These are phyloP conservation scores for Aspergillus nanangensis DNA, from an alignment of 495 filamentous ascomycete species.

Conservation along the genomic window DNA sequence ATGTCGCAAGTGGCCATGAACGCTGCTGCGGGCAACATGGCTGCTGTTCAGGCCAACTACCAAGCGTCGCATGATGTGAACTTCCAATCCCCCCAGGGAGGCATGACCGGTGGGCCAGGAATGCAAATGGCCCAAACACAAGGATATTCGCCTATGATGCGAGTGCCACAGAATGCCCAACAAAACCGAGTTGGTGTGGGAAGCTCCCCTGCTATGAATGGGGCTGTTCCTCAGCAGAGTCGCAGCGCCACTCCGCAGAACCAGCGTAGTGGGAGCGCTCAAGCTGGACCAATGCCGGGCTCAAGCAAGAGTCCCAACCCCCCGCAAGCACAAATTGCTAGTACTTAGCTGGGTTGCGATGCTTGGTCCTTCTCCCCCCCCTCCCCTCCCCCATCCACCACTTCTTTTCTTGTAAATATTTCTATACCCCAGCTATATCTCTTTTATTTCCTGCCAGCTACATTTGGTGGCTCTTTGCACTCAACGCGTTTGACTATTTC, in stretches of 20 bases:
- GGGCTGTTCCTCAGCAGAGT: constrained; percentile 33
- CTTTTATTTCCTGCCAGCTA: neutral
- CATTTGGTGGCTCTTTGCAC: neutral
- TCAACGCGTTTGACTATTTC: constrained; percentile 1
- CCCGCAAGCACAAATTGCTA: constrained; percentile 39
- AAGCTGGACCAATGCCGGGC: constrained; percentile 31
- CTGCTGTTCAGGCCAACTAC: constrained; percentile 34
- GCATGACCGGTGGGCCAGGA: constrained; percentile 31
- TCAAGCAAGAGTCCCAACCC: constrained; percentile 42
- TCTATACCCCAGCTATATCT: constrained; percentile 1
- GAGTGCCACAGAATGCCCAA: constrained; percentile 57
- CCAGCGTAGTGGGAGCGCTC: constrained; percentile 43
- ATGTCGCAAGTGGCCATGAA: constrained; percentile 60
- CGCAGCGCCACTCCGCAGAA: constrained; percentile 47
- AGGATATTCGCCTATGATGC: constrained; percentile 69
- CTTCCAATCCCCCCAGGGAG: constrained; percentile 32
- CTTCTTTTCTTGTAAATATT: constrained; percentile 40
- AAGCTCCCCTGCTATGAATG: constrained; percentile 40
- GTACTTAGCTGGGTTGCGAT: constrained; percentile 16
- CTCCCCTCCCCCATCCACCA: constrained; percentile 5
- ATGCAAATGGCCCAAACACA: constrained; percentile 52
- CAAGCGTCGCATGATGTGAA: constrained; percentile 38
- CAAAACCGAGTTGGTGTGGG: constrained; percentile 36
- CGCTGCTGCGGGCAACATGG: constrained; percentile 55
- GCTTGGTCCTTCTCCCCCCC: neutral